Evolutionary conservation across 306 rosid species (phyloP).

Genomic region (Vigna trinervia): DNA sequence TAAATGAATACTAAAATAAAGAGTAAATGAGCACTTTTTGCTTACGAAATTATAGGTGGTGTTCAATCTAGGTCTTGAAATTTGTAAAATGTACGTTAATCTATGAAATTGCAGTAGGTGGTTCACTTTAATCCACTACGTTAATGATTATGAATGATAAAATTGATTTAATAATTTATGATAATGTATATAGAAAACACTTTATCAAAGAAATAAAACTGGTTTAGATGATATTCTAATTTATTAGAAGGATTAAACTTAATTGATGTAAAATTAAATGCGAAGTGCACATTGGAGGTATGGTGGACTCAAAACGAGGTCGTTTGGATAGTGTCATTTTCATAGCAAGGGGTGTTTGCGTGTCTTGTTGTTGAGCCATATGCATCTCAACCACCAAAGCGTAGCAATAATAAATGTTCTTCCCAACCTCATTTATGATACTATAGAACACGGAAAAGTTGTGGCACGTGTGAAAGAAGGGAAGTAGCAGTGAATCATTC

Average conservation of each 20-base stretch:
- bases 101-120: neutral
- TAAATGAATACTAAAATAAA: no score
- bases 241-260: no score
- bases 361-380: neutral
- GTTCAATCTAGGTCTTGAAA: neutral
- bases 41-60: neutral
- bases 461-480: no score
- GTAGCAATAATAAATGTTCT: neutral
- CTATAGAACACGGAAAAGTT: no score
- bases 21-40: neutral
- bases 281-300: no score
- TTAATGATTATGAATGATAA: neutral
- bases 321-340: neutral
- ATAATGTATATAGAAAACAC: no score
- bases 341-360: neutral
- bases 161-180: neutral
- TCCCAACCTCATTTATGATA: neutral
- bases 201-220: no score
- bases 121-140: neutral
- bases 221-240: no score
- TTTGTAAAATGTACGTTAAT: neutral
- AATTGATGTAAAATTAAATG: no score
- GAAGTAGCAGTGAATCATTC: no score
- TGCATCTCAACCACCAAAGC: neutral
- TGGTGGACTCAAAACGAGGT: neutral